Evolutionary conservation across 805 yeast genomes (phyloP).

Genomic region (Citeromyces nyonsensis): DNA sequence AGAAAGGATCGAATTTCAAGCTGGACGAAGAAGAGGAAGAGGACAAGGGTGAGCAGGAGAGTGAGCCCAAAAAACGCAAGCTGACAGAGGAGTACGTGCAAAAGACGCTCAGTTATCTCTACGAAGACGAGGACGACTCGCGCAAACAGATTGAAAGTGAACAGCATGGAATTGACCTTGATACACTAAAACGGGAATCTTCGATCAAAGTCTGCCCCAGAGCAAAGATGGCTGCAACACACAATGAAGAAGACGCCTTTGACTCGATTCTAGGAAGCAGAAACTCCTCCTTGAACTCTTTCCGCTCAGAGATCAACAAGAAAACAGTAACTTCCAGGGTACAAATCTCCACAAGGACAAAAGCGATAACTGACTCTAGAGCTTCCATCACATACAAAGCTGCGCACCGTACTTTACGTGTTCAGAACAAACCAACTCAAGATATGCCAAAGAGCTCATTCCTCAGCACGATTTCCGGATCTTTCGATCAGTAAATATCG

Average conservation of each 20-base stretch:
- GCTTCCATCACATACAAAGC: too few relatives aligned
- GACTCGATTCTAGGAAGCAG: neutral
- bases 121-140: neutral
- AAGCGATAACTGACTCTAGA: too few relatives aligned
- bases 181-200: slow-evolving; percentile 2
- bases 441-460: too few relatives aligned
- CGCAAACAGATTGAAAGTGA: slow-evolving; percentile 1
- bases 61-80: slow-evolving; percentile 2
- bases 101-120: slow-evolving; percentile 2
- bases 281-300: too few relatives aligned
- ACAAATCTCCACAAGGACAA: too few relatives aligned
- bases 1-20: neutral
- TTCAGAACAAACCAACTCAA: too few relatives aligned
- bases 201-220: neutral
- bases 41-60: slow-evolving; percentile 6
- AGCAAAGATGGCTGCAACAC: neutral
- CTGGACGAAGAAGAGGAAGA: slow-evolving; percentile 10
- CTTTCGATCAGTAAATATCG: too few relatives aligned
- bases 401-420: too few relatives aligned
- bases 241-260: neutral
- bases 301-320: too few relatives aligned
- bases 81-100: slow-evolving; percentile 3
- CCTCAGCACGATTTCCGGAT: too few relatives aligned
- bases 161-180: slow-evolving; percentile 1
- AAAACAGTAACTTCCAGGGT: too few relatives aligned